Conservation (phyloP, 805 yeast genomes). For the Hanseniaspora hatyaiensis region DNA sequence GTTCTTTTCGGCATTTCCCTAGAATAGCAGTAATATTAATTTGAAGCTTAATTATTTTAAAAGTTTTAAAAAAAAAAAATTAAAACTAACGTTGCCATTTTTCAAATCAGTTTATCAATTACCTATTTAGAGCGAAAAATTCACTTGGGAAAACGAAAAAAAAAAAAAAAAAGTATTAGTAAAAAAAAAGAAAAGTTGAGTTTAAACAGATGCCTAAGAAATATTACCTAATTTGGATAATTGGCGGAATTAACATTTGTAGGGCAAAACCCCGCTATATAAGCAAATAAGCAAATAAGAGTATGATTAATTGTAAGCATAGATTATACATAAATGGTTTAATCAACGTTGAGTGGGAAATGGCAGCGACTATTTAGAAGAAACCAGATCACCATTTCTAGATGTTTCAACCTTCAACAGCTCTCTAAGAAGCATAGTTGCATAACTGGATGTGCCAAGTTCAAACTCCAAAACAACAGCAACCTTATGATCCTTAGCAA, state of each 20-base stretch:
- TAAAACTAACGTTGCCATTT: too few species aligned
- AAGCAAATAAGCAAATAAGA: too few species aligned
- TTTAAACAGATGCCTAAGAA: background rate
- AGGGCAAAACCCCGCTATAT: slow-evolving; percentile 4
- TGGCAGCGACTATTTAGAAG: background rate
- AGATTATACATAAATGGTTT: too few species aligned
- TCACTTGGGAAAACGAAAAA: background rate
- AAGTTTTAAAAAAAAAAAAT: too few species aligned
- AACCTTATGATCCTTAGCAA: slow-evolving; percentile 35
- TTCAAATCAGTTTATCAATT: too few species aligned
- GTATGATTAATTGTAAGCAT: too few species aligned
- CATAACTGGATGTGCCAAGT: slow-evolving; percentile 79
- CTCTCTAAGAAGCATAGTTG: slow-evolving; percentile 95
- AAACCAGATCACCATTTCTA: slow-evolving; percentile 34
- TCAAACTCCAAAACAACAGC: slow-evolving; percentile 71
- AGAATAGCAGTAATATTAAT: too few species aligned
- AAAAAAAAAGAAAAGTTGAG: background rate
- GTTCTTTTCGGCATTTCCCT: too few species aligned
- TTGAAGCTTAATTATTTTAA: too few species aligned
- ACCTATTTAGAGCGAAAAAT: too few species aligned
- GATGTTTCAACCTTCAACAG: slow-evolving; percentile 68
- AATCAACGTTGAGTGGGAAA: too few species aligned
- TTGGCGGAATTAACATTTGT: background rate
- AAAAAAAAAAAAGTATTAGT: slow-evolving; percentile 2
- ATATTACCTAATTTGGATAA: slow-evolving; percentile 1